These are phyloP conservation scores for Ceratocystiopsis minuta DNA, from an alignment of 2,329 filamentous ascomycete genomes.

Conservation along the genomic window DNA sequence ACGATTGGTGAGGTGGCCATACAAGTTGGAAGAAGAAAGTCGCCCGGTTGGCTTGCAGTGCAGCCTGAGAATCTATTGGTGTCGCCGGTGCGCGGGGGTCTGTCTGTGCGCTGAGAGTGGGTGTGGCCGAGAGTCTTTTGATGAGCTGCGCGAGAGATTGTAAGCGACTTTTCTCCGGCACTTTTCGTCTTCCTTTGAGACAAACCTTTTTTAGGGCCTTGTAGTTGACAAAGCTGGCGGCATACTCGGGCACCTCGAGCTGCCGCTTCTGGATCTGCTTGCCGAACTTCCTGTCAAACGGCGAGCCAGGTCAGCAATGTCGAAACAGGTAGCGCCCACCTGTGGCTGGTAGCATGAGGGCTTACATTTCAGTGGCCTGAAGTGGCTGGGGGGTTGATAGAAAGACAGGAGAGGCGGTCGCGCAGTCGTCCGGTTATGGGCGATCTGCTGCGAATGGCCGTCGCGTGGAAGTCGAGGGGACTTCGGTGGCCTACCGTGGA, in stretches of 20 bases:
- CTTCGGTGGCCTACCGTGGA: too few species aligned
- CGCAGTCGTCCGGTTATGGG: too few species aligned
- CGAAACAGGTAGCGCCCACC: too few species aligned
- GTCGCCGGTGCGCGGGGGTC: constrained; percentile 31
- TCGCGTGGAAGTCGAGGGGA: too few species aligned
- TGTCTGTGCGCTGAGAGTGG: constrained; percentile 61
- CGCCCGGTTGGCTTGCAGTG: constrained; percentile 89
- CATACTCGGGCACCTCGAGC: constrained; percentile 98
- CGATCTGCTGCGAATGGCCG: too few species aligned
- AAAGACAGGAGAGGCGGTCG: too few species aligned
- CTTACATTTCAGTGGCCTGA: too few species aligned
- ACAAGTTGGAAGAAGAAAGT: constrained; percentile 98
- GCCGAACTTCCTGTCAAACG: constrained; percentile 74
- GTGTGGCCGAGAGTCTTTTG: constrained; percentile 90
- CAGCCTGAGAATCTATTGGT: constrained; percentile 59
- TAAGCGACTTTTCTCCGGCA: constrained; percentile 12
- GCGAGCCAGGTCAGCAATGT: too few species aligned
- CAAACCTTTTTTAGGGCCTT: constrained; percentile 87
- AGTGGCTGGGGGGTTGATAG: too few species aligned
- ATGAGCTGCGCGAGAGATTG: constrained; percentile 52
- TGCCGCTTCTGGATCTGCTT: constrained; percentile 99
- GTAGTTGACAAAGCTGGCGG: constrained; percentile 97
- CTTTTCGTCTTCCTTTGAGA: not conserved
- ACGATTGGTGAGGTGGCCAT: constrained; percentile 17
- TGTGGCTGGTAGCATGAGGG: too few species aligned